A percentile compares a stretch with the other conserved stretches of the same genome.
phyloP scores from a whole-genome alignment of 1,284 basidiomycete genomes.

The Tilletia horrida region DNA sequence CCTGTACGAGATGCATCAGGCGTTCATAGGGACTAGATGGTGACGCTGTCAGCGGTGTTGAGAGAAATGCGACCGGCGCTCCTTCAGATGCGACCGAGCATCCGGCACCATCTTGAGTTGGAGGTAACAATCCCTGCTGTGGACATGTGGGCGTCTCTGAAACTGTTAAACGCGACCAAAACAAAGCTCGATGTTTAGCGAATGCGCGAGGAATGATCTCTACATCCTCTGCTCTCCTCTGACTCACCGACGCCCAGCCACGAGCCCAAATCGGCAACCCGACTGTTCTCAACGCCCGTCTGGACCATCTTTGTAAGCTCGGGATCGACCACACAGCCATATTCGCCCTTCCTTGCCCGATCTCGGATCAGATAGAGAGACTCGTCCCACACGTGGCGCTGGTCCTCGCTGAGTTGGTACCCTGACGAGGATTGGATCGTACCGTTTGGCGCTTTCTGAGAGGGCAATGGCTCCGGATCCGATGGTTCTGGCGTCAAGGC shows the following conservation, averaged over 20 bases:
- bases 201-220: too few species aligned
- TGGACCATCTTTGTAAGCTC: slow-evolving; percentile 72
- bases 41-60: slow-evolving; percentile 25
- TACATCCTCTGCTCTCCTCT: background rate
- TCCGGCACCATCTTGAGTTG: background rate
- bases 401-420: too few species aligned
- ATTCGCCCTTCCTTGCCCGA: slow-evolving; percentile 61
- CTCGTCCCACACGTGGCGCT: slow-evolving; percentile 20
- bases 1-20: slow-evolving; percentile 37
- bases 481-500: slow-evolving; percentile 63
- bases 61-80: background rate
- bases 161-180: slow-evolving; percentile 2
- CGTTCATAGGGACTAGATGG: slow-evolving; percentile 31
- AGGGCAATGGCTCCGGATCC: slow-evolving; percentile 57
- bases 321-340: slow-evolving; percentile 82
- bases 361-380: slow-evolving; percentile 30
- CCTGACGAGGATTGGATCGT: too few species aligned
- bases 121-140: background rate
- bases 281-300: slow-evolving; percentile 70
- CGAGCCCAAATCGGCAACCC: slow-evolving; percentile 64
- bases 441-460: background rate
- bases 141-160: slow-evolving; percentile 22
- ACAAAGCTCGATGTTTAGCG: too few species aligned
- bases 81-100: background rate
- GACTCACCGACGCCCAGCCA: slow-evolving; percentile 61